phyloP scores from a whole-genome alignment of 2,329 filamentous ascomycete genomes.

The Cladophialophora bantiana region DNA sequence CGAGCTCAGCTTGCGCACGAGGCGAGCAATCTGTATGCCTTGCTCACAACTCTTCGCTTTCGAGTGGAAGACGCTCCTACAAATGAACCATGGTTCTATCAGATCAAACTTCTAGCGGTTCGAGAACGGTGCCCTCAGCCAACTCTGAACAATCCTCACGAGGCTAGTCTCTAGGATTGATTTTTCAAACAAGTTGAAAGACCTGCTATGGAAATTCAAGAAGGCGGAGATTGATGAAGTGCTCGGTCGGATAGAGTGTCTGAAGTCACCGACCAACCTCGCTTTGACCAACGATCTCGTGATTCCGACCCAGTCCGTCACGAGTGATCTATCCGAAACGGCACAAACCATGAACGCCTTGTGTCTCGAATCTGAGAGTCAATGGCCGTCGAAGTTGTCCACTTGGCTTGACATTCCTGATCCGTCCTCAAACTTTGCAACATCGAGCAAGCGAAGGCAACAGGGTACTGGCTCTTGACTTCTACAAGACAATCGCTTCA shows the following conservation, averaged over 20 bases:
- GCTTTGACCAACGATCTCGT: constrained; percentile 26
- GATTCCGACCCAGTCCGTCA: constrained; percentile 6
- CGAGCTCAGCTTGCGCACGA: constrained; percentile 37
- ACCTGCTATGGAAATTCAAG: constrained; percentile 27
- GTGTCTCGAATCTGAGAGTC: background rate
- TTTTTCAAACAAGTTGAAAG: constrained; percentile 9
- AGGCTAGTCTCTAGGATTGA: constrained; percentile 15
- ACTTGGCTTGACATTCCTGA: constrained; percentile 23
- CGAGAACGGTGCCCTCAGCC: constrained; percentile 41
- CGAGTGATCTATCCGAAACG: constrained; percentile 11
- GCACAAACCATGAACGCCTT: background rate
- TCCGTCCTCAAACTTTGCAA: constrained; percentile 26
- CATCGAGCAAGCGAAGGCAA: constrained; percentile 20
- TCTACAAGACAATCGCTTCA: constrained; percentile 17
- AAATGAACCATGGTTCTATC: constrained; percentile 39
- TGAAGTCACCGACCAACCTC: constrained; percentile 30
- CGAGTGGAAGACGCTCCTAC: constrained; percentile 36
- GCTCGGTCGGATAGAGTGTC: constrained; percentile 26
- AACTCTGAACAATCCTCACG: constrained; percentile 41
- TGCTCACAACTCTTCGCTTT: constrained; percentile 40
- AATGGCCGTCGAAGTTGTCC: constrained; percentile 4
- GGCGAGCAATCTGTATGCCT: constrained; percentile 37
- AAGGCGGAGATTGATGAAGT: constrained; percentile 26
- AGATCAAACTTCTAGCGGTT: constrained; percentile 23
- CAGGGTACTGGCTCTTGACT: constrained; percentile 23